These are phyloP conservation scores for Exutisphaerella laricina DNA, from an alignment of 2,329 filamentous ascomycete species.

Conservation along the genomic window DNA sequence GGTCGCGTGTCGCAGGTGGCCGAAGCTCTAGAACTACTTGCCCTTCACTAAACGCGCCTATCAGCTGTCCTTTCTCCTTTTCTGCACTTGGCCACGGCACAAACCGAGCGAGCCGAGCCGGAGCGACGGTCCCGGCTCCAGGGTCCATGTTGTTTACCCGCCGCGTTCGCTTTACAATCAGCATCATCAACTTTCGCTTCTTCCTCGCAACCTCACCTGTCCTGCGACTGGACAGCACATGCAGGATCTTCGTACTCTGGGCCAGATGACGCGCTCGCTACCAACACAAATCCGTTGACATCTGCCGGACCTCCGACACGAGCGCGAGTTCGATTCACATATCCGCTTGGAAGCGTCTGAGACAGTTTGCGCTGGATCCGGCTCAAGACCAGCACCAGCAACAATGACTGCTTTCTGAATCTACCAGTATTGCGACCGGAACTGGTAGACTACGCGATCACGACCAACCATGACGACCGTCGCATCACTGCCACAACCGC, in stretches of 20 bases:
- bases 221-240: neutral
- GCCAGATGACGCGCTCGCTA: too few relatives aligned
- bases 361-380: slow-evolving; percentile 4
- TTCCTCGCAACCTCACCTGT: neutral
- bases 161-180: neutral
- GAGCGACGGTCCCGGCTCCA: too few relatives aligned
- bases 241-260: neutral
- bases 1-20: slow-evolving; percentile 1
- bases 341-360: neutral
- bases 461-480: slow-evolving; percentile 12
- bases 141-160: too few relatives aligned
- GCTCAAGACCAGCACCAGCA: neutral
- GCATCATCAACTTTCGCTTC: neutral
- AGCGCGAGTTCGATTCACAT: neutral
- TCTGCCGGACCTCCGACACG: too few relatives aligned
- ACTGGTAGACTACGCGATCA: neutral
- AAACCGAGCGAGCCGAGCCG: too few relatives aligned
- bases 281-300: too few relatives aligned
- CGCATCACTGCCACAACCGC: slow-evolving; percentile 13
- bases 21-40: too few relatives aligned
- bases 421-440: slow-evolving; percentile 1
- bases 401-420: neutral
- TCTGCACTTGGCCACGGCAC: too few relatives aligned
- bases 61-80: too few relatives aligned
- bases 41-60: too few relatives aligned